These are phyloP conservation scores for Sugiyamaella neomexicana DNA, from an alignment of 1,139 yeast species.

Conservation along the genomic window DNA sequence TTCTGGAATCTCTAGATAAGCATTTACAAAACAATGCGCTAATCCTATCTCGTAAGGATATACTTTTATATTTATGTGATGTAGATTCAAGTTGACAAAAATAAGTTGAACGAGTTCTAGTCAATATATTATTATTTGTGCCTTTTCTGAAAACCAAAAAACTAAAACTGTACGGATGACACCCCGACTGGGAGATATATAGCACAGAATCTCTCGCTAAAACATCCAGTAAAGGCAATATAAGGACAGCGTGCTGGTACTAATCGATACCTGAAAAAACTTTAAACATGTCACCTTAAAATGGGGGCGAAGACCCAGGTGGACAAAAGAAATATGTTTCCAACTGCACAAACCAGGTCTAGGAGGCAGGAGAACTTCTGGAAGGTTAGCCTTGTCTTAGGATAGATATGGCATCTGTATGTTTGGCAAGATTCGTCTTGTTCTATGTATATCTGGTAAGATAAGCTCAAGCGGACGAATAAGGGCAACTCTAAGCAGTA, in stretches of 20 bases:
- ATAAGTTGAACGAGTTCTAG: slow-evolving; percentile 6
- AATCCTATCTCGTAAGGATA: slow-evolving; percentile 2
- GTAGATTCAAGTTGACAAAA: slow-evolving; percentile 1
- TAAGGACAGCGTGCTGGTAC: slow-evolving; percentile 10
- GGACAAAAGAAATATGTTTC: slow-evolving; percentile 6
- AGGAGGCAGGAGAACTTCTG: slow-evolving; percentile 10
- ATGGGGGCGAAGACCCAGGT: slow-evolving; percentile 1
- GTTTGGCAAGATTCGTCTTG: slow-evolving; percentile 5
- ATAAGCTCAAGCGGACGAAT: slow-evolving; percentile 16
- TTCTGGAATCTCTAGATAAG: not conserved
- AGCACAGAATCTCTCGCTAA: slow-evolving; percentile 14
- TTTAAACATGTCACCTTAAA: slow-evolving; percentile 7
- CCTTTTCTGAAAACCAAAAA: slow-evolving; percentile 12
- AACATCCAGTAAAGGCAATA: slow-evolving; percentile 11
- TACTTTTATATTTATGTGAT: slow-evolving; percentile 13
- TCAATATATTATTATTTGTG: slow-evolving; percentile 9
- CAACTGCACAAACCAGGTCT: slow-evolving; percentile 13
- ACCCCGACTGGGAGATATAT: slow-evolving; percentile 10
- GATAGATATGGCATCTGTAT: slow-evolving; percentile 11
- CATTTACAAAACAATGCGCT: not conserved
- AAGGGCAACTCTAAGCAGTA: slow-evolving; percentile 15
- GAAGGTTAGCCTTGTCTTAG: slow-evolving; percentile 10
- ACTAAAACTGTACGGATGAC: slow-evolving; percentile 10
- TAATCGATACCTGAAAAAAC: slow-evolving; percentile 12
- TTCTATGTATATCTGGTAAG: slow-evolving; percentile 11